These are phyloP conservation scores for Quercus gilva DNA, from an alignment of 306 rosid genomes.

Conservation along the genomic window DNA sequence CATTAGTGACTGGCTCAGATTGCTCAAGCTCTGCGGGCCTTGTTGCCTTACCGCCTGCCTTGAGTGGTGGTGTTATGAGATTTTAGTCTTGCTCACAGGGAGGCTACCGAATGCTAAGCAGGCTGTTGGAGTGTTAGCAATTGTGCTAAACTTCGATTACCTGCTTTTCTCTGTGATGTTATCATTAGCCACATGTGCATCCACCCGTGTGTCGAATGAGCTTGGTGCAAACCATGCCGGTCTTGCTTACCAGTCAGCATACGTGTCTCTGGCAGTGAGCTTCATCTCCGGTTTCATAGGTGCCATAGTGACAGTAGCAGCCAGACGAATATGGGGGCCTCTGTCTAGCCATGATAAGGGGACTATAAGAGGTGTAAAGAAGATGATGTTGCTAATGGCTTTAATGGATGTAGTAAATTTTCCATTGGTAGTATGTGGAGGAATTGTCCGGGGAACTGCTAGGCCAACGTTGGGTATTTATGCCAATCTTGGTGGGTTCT, in stretches of 20 bases:
- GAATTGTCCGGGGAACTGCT: constrained; percentile 76
- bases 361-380: constrained; percentile 58
- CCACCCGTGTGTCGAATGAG: constrained; percentile 71
- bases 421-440: constrained; percentile 77
- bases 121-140: constrained; percentile 52
- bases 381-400: constrained; percentile 74
- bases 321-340: constrained; percentile 74
- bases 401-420: constrained; percentile 69
- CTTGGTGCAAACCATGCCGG: constrained; percentile 55
- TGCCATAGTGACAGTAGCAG: constrained; percentile 58
- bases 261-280: constrained; percentile 46
- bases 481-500: constrained; percentile 77
- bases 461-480: constrained; percentile 73
- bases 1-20: constrained; percentile 55
- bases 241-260: constrained; percentile 51
- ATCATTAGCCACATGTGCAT: constrained; percentile 65
- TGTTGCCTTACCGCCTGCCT: constrained; percentile 86
- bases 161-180: constrained; percentile 64
- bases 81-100: constrained; percentile 74
- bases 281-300: constrained; percentile 47
- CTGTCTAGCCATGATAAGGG: constrained; percentile 59
- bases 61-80: constrained; percentile 98
- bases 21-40: constrained; percentile 71
- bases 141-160: constrained; percentile 75
- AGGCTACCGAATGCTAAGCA: constrained; percentile 58